Evolutionary conservation across 1,139 yeast species (phyloP).

Genomic region (Barnettozyma hawaiiensis): DNA sequence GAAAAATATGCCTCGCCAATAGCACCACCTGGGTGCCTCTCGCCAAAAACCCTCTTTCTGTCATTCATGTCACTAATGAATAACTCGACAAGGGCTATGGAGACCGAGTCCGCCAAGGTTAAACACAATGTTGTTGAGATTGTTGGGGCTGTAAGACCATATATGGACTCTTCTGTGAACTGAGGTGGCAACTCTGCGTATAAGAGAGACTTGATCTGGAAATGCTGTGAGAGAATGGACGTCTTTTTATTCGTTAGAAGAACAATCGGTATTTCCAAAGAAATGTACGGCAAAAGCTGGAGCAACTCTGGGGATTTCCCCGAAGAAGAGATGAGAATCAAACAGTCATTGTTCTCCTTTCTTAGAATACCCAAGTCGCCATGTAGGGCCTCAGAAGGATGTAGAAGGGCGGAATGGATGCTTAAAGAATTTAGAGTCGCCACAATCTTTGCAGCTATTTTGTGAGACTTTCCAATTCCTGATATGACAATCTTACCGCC

Average conservation of each 20-base stretch:
- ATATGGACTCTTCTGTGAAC: conserved; percentile 60
- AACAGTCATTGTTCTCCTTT: conserved; percentile 48
- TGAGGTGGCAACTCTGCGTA: conserved; percentile 57
- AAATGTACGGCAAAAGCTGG: conserved; percentile 47
- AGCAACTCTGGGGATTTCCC: conserved; percentile 81
- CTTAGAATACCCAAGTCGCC: conserved; percentile 78
- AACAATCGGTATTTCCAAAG: conserved; percentile 47
- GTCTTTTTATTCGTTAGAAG: conserved; percentile 56
- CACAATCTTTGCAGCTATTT: conserved; percentile 70
- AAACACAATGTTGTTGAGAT: conserved; percentile 74
- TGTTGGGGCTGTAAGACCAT: conserved; percentile 87
- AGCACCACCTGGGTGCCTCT: conserved; percentile 87
- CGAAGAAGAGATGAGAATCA: conserved; percentile 69
- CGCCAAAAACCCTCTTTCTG: conserved; percentile 54
- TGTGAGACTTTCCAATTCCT: conserved; percentile 82
- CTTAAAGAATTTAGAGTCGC: conserved; percentile 82
- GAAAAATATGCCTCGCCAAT: conserved; percentile 52
- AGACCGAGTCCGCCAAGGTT: conserved; percentile 73
- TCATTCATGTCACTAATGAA: conserved; percentile 50
- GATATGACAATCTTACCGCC: conserved; percentile 69
- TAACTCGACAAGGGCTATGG: conserved; percentile 66
- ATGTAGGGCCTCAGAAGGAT: conserved; percentile 85
- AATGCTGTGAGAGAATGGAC: conserved; percentile 42
- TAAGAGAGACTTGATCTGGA: conserved; percentile 45
- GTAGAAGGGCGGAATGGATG: conserved; percentile 60